Base-by-base conservation (phyloP, 805 yeast species). In the Lachancea fermentati region DNA sequence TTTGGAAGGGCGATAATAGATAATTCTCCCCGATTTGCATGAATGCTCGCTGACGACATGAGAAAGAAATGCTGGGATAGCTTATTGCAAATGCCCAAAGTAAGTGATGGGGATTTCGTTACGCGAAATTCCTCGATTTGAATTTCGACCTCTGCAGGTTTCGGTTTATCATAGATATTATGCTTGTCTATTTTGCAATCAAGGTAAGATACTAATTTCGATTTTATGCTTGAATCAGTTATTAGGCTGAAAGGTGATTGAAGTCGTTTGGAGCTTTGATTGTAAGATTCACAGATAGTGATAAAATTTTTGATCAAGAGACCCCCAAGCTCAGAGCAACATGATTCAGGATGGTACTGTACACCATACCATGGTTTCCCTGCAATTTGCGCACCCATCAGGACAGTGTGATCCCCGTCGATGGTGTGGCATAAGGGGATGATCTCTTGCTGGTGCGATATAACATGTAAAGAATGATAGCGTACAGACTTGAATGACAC, bases 331-430 rank as follows among this genome's bases (percentile, higher is more conserved):
- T 70, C 66, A 0, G 97, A 87, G 51, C 96, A 86, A 30, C 91
- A 78, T 1, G 96, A 87, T 55, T 93, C 99, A 0, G 98, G 98
- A 55, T 93, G 99, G 55, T 89, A 94, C 55, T 93, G 99, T 2
- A 93, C 97, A 0, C 96, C 98, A 58, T 70, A 91, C 66, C 83
- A 84, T 0, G 97, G 97, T 15, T 65, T 62, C 0, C 28, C 14
- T 0, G 36, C 49, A 53, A 85, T 89, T 54, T 66, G 73, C 0
- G 74, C 93, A 0, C 95, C 96, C 99, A 93, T 93, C 22, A 86
- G 57, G 4, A 83, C 63, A 30, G 55, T 54, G 3, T 67, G 68
- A 26, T 66, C 57, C 12, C 57, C 68, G 37, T 69, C 75, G n/a
- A 47, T 29, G 29, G 89, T 75, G 45, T 65, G 64, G 0, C 93